phyloP scores from a whole-genome alignment of 2,329 filamentous ascomycete genomes.

The Cercospora sojina region DNA sequence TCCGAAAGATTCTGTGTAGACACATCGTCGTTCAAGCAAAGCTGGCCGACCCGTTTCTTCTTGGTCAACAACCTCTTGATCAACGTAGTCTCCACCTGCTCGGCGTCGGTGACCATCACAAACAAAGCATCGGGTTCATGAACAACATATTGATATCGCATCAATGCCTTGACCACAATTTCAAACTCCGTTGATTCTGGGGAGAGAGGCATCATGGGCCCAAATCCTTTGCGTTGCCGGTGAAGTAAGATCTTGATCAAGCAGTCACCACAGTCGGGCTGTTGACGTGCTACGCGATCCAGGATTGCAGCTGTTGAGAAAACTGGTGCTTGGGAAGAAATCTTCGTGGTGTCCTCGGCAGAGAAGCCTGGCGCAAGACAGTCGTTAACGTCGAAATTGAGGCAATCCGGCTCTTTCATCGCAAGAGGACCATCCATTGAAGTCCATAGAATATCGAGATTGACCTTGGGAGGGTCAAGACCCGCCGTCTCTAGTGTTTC shows the following conservation, averaged over 20 bases:
- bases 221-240: neutral
- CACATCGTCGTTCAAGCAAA: neutral
- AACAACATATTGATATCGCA: slow-evolving; percentile 15
- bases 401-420: slow-evolving; percentile 5
- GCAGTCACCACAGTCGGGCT: slow-evolving; percentile 6
- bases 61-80: slow-evolving; percentile 1
- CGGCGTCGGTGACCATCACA: slow-evolving; percentile 14
- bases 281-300: neutral
- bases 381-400: slow-evolving; percentile 6
- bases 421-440: neutral
- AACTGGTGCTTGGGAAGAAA: neutral
- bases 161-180: neutral
- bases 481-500: neutral
- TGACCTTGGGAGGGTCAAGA: slow-evolving; percentile 6
- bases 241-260: neutral
- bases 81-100: slow-evolving; percentile 9
- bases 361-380: slow-evolving; percentile 13
- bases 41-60: neutral
- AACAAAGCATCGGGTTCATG: slow-evolving; percentile 7
- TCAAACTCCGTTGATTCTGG: neutral
- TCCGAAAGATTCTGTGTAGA: neutral
- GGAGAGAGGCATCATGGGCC: neutral
- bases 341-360: neutral
- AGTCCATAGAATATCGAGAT: slow-evolving; percentile 12
- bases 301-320: slow-evolving; percentile 7